Evolutionary conservation across 352 stramenopile species (phyloP), one percentile per base, ranked within the genome.

Genomic region (Globisporangium middletonii): DNA sequence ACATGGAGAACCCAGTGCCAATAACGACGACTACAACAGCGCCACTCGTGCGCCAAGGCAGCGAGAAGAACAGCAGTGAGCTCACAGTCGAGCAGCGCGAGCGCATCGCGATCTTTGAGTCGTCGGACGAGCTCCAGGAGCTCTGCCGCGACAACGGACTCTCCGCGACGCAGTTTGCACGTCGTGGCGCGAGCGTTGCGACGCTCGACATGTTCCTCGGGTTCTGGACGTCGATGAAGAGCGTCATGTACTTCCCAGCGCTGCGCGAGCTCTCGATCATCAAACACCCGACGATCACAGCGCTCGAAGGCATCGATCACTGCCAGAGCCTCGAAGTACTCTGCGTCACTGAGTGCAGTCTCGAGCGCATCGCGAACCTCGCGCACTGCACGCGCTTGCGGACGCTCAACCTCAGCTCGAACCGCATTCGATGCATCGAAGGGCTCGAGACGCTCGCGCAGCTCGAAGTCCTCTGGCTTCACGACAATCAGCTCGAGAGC

Each of bases 381-480:
- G 60, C 60, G 0, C 48, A 63, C 12, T 92, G 81, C 57, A 67
- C 51, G 0, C 75, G 73, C 27, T 27, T 94, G 2, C 82, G 67
- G 33, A 62, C 75, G 15, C 61, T 96, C 12, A 90, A 96, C 60
- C 59, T 96, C 15, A 88, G 77, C 59, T 66, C 65, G 26, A 94
- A 94, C 59, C 72, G 64, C 23, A 79, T 96, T 26, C 53, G 50
- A 13, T 42, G 48, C 2, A 74, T 96, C 16, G 75, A 86, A 48
- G 62, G 73, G 3, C 54, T 96, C 8, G 69, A 83, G 1, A 9
- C 35, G 5, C 76, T 95, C 1, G 66, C 53, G 7, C 62, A 83
- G 30, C 70, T 96, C 19, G 77, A 96, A 47, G 72, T 63, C 18
- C 60, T 96, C 19, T 96, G 83, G 85, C 63, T 96, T 5, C 92